These are phyloP conservation scores for Cokeromyces recurvatus DNA, from an alignment of 371 early-diverging fungal genomes.

Conservation along the genomic window DNA sequence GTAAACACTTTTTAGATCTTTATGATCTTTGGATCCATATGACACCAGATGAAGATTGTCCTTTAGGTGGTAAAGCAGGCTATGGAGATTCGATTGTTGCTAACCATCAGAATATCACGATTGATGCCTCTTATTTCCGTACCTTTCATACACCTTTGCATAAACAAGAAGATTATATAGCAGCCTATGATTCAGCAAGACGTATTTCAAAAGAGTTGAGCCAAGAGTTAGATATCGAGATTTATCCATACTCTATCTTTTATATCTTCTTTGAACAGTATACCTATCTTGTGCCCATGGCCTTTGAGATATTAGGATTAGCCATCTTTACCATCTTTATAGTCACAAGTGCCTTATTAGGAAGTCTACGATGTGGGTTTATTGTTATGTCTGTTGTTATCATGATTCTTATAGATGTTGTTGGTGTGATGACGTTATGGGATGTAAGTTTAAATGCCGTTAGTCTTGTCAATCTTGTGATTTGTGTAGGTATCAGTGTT, in stretches of 20 bases:
- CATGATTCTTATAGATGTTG: slow-evolving; percentile 62
- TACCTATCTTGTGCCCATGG: slow-evolving; percentile 52
- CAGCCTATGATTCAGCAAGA: slow-evolving; percentile 57
- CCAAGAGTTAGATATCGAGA: slow-evolving; percentile 41
- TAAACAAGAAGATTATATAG: slow-evolving; percentile 63
- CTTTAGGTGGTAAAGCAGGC: slow-evolving; percentile 69
- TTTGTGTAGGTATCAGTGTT: slow-evolving; percentile 74
- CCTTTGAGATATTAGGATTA: slow-evolving; percentile 47
- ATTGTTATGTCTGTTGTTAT: slow-evolving; percentile 57
- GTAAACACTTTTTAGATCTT: slow-evolving; percentile 53
- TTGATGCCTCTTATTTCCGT: slow-evolving; percentile 62
- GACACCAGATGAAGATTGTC: slow-evolving; percentile 58
- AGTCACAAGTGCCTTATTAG: slow-evolving; percentile 56
- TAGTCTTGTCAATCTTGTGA: slow-evolving; percentile 71
- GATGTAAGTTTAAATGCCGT: slow-evolving; percentile 67
- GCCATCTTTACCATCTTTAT: slow-evolving; percentile 60
- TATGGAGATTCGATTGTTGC: slow-evolving; percentile 60
- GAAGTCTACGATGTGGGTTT: slow-evolving; percentile 50
- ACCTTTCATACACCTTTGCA: slow-evolving; percentile 66
- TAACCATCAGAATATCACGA: slow-evolving; percentile 21
- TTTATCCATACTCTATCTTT: slow-evolving; percentile 72
- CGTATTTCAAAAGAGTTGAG: slow-evolving; percentile 59
- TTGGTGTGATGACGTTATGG: slow-evolving; percentile 69
- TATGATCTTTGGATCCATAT: slow-evolving; percentile 55
- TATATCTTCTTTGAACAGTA: slow-evolving; percentile 82